Evolutionary conservation across 176 grass and related monocot species (phyloP).

Genomic region (Zoysia japonica): DNA sequence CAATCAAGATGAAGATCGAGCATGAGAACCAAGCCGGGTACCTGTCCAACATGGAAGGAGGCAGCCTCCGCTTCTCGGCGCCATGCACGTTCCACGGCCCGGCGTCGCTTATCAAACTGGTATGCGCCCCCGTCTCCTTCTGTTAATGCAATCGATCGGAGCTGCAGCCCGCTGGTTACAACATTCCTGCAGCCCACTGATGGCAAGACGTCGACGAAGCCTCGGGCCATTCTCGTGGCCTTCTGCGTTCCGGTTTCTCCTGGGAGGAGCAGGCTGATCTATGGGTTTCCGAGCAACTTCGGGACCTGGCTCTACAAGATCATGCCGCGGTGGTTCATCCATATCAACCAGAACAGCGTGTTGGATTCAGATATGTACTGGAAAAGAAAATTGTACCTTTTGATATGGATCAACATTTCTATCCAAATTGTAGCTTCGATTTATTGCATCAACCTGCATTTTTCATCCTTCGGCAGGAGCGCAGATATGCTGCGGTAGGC

Average conservation of each 20-base stretch:
- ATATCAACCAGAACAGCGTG: constrained; percentile 58
- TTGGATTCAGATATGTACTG: constrained; percentile 73
- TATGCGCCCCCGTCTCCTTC: background rate
- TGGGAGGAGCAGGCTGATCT: constrained; percentile 67
- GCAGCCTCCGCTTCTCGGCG: too few relatives aligned
- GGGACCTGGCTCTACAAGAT: constrained; percentile 59
- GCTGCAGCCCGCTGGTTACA: background rate
- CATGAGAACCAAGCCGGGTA: too few relatives aligned
- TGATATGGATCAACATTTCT: too few relatives aligned
- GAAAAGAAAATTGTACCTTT: background rate
- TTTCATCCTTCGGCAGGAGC: constrained; percentile 47
- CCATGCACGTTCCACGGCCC: constrained; percentile 48
- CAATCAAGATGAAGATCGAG: constrained; percentile 62
- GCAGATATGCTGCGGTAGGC: constrained; percentile 46
- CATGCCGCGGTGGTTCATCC: constrained; percentile 65
- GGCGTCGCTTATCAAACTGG: background rate
- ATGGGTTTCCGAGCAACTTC: constrained; percentile 55
- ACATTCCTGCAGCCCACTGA: background rate
- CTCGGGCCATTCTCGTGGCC: constrained; percentile 44
- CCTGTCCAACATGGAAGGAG: background rate
- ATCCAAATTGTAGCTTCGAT: too few relatives aligned
- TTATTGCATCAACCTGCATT: too few relatives aligned
- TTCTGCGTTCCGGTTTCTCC: constrained; percentile 70
- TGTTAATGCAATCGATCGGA: background rate
- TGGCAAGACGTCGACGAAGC: constrained; percentile 12